Evolutionary conservation across 2,329 filamentous ascomycete genomes (phyloP).

Genomic region (Penicillium janthinellum): DNA sequence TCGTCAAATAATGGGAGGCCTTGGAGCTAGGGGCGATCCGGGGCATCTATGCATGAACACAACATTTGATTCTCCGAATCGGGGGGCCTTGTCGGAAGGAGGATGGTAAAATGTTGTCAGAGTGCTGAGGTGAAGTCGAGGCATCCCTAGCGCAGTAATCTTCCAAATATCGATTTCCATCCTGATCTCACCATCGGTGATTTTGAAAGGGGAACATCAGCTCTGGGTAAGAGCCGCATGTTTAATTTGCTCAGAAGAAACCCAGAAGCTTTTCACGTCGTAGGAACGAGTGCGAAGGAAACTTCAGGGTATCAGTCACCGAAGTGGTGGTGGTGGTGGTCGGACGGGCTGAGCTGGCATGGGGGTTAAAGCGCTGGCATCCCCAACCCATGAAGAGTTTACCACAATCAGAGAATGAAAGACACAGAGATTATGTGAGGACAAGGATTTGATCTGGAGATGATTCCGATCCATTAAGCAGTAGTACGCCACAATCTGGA

Average conservation of each 20-base stretch:
- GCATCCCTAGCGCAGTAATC: neutral
- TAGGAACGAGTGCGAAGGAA: neutral
- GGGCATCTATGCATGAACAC: neutral
- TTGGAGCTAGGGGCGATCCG: neutral
- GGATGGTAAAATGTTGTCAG: neutral
- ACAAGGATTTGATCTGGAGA: neutral
- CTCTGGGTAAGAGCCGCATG: neutral
- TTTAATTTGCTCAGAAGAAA: neutral
- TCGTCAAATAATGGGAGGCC: neutral
- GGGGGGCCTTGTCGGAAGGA: neutral
- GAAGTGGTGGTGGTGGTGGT: conserved; percentile 10
- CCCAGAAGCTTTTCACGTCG: neutral
- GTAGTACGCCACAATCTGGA: neutral
- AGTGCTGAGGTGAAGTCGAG: neutral
- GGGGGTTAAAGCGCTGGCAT: neutral
- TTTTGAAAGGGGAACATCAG: neutral
- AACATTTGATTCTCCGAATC: neutral
- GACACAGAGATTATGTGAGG: neutral
- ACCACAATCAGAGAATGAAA: neutral
- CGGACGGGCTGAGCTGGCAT: conserved; percentile 13
- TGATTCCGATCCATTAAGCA: neutral
- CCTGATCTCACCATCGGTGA: neutral
- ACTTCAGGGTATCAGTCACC: neutral
- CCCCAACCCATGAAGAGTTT: neutral
- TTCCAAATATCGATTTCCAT: neutral